Base-by-base conservation (phyloP, 2,329 filamentous ascomycete species). In the Didymella keratinophila region DNA sequence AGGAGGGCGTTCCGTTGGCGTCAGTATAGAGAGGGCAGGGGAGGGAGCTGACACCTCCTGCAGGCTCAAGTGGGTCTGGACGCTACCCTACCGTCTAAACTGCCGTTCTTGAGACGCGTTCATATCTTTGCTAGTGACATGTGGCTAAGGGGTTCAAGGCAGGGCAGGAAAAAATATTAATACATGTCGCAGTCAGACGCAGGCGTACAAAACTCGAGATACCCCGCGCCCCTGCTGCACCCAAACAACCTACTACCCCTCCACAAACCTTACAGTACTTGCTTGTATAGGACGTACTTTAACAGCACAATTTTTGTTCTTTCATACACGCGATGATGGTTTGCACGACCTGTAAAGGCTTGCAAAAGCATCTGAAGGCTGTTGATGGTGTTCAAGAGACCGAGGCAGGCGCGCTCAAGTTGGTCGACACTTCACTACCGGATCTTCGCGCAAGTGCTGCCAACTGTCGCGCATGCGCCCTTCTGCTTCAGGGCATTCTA, bases 401-500 rank as follows among this genome's bases (percentile, higher is more conserved):
- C 8, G 62, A 67, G 5, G 36, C 63, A 20, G 62, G 46, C 21
- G 58, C 64, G 9, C 48, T 68, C 42, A 60, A 65, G 21, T 71
- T 68, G 68, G 56, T 75, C 53, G 70, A 67, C 57, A 70, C 71
- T 44, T 71, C 68, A 9, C 46, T 76, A 51, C 60, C 72, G 61
- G 63, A 56, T 25, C 61, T 76, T 47, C 69, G 72, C 49, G 56
- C 55, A 42, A 76, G 73, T 48, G 67, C 70, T 10, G 63, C 61
- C 46, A 62, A 54, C 53, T 76, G 74, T 57, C 71, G 71, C 43
- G 68, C 71, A 25, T 76, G 74, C 59, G 69, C 71, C 8, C 54
- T 76, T 32, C 61, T 76, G 42, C 65, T 76, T 12, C 71, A 75
- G 54, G 73, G 73, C 23, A 59, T 75, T 44, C 56, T 75, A 7